Base-by-base conservation (phyloP, 192 early-diverging fungal genomes). In the Ambispora gerdemannii region DNA sequence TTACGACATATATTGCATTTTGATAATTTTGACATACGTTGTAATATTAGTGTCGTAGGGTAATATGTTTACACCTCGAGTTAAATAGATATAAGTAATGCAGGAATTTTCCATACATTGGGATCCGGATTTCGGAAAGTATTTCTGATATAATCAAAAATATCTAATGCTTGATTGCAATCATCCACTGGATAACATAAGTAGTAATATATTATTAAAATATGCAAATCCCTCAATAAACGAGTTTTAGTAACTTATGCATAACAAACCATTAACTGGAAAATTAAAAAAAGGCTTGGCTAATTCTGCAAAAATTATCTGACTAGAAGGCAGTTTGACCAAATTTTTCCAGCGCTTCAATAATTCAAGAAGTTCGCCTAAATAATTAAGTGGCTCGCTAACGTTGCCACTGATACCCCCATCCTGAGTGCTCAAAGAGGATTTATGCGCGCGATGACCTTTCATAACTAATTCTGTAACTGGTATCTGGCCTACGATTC, bases 91-190 rank as follows among this genome's bases (percentile, higher is more conserved):
- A n/a, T n/a, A n/a, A n/a, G n/a, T n/a, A n/a, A n/a, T n/a, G n/a
- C n/a, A n/a, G n/a, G n/a, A n/a, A n/a, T n/a, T n/a, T n/a, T 67
- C 6, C 30, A 20, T 52, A 80, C 78, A 43, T 58, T 55, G 19
- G 64, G 20, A 56, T 77, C 67, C 11, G 62, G 6, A 27, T 67
- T 24, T 6, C 25, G 64, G 58, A 69, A 80, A 17, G 66, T 56
- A 15, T 55, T 31, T 13, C 50, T 71, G n/a, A 80, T 75, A 47
- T 75, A 75, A 31, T 77, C 79, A 68, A 80, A 77, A 8, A 75
- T 67, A 53, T 77, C 76, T 11, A 80, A 58, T 3, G 79, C 69
- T 63, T 75, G 64, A 32, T 66, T 62, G 53, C 79, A 77, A 22
- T 77, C 76, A 38, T 65, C 22, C 0, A 50, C 79, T 80, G 49